Conservation (phyloP, 495 filamentous ascomycete genomes). For the Staphylotrichum tortipilum region DNA sequence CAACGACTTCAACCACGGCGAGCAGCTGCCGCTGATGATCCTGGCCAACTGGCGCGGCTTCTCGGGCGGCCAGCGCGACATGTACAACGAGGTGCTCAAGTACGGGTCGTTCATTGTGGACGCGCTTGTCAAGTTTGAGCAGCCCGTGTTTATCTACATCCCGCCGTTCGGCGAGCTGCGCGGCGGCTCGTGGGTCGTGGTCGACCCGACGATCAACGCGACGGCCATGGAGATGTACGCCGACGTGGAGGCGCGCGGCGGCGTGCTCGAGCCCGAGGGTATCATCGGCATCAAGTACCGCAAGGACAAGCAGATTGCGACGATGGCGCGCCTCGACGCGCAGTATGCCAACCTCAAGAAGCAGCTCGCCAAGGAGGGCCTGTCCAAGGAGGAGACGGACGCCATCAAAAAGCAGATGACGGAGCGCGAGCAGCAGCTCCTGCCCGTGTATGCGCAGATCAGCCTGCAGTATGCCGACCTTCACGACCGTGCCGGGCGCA, state of each 20-base stretch:
- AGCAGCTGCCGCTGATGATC: constrained; percentile 97
- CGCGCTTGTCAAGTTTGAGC: constrained; percentile 94
- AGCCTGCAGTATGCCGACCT: constrained; percentile 92
- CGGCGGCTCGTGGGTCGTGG: constrained; percentile 98
- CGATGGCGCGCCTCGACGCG: constrained; percentile 89
- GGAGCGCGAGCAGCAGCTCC: constrained; percentile 75
- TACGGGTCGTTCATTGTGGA: constrained; percentile 99
- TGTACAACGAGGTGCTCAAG: constrained; percentile 99
- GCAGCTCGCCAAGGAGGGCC: constrained; percentile 55
- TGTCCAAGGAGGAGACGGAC: constrained; percentile 63
- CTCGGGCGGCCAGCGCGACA: constrained; percentile 97
- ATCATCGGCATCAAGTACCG: constrained; percentile 98
- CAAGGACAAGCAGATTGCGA: constrained; percentile 94
- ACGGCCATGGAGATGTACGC: constrained; percentile 99
- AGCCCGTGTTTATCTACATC: constrained; percentile 98
- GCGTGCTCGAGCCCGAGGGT: constrained; percentile 96
- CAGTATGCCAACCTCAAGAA: constrained; percentile 76
- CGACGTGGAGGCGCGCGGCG: constrained; percentile 88
- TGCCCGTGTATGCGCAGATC: constrained; percentile 90
- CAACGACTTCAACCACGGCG: constrained; percentile 97
- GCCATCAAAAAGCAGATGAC: constrained; percentile 80
- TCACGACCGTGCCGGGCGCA: constrained; percentile 93
- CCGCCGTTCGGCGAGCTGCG: constrained; percentile 93
- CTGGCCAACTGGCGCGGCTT: constrained; percentile 99
- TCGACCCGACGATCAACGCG: constrained; percentile 96